phyloP scores from a whole-genome alignment of 1,139 yeast genomes.

The Pneumocystis canis region DNA sequence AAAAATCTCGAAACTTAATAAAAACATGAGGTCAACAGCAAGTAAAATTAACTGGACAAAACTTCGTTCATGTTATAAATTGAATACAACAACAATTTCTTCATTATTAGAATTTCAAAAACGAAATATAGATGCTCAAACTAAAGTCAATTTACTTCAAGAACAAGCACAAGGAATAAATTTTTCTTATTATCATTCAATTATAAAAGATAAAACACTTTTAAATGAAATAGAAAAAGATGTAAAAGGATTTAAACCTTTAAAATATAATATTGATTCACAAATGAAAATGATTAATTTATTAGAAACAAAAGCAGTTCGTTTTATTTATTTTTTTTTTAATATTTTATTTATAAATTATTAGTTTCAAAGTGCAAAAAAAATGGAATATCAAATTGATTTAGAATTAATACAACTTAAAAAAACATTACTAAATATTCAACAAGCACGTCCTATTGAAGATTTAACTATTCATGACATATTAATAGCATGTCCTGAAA shows the following conservation, averaged over 20 bases:
- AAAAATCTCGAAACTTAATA: neutral
- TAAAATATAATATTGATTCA: slow-evolving; percentile 70
- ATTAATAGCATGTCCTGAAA: slow-evolving; percentile 90
- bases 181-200: slow-evolving; percentile 62
- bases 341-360: neutral
- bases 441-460: slow-evolving; percentile 93
- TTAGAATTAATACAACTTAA: slow-evolving; percentile 76
- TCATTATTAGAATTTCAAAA: slow-evolving; percentile 86
- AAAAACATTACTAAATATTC: slow-evolving; percentile 81
- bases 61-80: slow-evolving; percentile 74
- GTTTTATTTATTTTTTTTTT: neutral
- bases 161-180: slow-evolving; percentile 66
- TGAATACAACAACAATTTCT: slow-evolving; percentile 82
- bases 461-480: slow-evolving; percentile 92
- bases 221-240: slow-evolving; percentile 72
- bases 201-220: slow-evolving; percentile 67
- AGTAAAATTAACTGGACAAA: slow-evolving; percentile 91
- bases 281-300: slow-evolving; percentile 85
- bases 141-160: slow-evolving; percentile 53
- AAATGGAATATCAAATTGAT: slow-evolving; percentile 76
- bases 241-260: slow-evolving; percentile 63
- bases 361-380: slow-evolving; percentile 70
- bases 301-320: slow-evolving; percentile 75
- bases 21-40: slow-evolving; percentile 38
- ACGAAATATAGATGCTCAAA: slow-evolving; percentile 96